phyloP scores from a whole-genome alignment of 106 monocot genomes.

The Dioscorea zingiberensis region DNA sequence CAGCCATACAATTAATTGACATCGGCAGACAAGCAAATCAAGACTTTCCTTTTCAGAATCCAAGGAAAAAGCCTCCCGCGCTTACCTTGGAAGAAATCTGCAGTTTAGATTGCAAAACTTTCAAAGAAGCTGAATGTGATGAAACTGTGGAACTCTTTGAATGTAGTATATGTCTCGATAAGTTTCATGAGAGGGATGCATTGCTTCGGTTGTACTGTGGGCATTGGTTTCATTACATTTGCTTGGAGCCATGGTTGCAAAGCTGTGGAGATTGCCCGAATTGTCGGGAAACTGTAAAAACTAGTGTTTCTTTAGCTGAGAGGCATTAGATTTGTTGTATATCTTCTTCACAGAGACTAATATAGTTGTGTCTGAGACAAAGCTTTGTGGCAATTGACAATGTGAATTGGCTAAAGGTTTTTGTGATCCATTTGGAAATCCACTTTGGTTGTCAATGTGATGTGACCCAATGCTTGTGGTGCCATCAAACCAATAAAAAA shows the following conservation, averaged over 20 bases:
- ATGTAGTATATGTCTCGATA: constrained; percentile 74
- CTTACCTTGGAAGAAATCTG: constrained; percentile 31
- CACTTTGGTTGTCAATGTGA: no score
- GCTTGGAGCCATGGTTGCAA: constrained; percentile 64
- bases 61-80: constrained; percentile 41
- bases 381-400: no score
- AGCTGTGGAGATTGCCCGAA: constrained; percentile 78
- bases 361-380: no score
- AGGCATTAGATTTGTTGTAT: neutral
- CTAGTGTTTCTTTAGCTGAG: neutral
- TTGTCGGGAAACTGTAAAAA: constrained; percentile 37
- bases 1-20: constrained; percentile 1
- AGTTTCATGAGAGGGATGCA: constrained; percentile 41
- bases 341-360: no score
- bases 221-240: constrained; percentile 58
- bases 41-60: neutral
- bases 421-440: no score
- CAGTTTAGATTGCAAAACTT: constrained; percentile 35
- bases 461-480: no score
- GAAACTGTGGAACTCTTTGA: constrained; percentile 13
- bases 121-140: constrained; percentile 11
- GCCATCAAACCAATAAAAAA: no score
- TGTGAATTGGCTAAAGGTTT: no score
- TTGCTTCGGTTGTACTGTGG: constrained; percentile 43
- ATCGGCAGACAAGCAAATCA: constrained; percentile 8